Evolutionary conservation across 2,329 filamentous ascomycete genomes (phyloP).

Genomic region (Colletotrichum neosansevieriae): DNA sequence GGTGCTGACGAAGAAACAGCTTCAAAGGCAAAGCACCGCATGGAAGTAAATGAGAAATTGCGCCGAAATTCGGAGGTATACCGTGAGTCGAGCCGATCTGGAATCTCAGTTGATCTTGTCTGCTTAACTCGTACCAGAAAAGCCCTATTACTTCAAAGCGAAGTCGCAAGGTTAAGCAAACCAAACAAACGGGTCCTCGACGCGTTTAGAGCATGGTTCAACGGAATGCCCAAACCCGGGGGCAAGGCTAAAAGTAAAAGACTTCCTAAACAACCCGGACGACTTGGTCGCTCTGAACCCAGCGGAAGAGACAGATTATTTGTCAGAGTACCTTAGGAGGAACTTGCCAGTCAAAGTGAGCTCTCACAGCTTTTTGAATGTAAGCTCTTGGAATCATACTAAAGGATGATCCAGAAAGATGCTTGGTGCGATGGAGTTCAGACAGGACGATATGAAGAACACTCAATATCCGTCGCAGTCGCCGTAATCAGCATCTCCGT

Average conservation of each 20-base stretch:
- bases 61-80: too few relatives aligned
- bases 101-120: too few relatives aligned
- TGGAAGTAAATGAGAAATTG: too few relatives aligned
- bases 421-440: background rate
- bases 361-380: background rate
- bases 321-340: constrained; percentile 19
- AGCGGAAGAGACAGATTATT: constrained; percentile 22
- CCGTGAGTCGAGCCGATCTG: too few relatives aligned
- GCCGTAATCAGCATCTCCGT: constrained; percentile 21
- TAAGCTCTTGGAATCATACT: background rate
- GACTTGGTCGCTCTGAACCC: constrained; percentile 28
- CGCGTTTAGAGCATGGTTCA: background rate
- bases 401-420: background rate
- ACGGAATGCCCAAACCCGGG: accelerated
- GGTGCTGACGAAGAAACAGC: too few relatives aligned
- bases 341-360: constrained; percentile 35
- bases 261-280: background rate
- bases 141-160: background rate
- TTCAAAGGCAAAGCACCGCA: too few relatives aligned
- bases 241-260: background rate
- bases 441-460: constrained; percentile 19
- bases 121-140: background rate
- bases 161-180: background rate
- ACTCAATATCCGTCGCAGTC: constrained; percentile 9
- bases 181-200: background rate